Percentiles rank a stretch among this genome's conserved stretches.
Conservation (phyloP, 78 protist species). For the Bodo saltans region DNA sequence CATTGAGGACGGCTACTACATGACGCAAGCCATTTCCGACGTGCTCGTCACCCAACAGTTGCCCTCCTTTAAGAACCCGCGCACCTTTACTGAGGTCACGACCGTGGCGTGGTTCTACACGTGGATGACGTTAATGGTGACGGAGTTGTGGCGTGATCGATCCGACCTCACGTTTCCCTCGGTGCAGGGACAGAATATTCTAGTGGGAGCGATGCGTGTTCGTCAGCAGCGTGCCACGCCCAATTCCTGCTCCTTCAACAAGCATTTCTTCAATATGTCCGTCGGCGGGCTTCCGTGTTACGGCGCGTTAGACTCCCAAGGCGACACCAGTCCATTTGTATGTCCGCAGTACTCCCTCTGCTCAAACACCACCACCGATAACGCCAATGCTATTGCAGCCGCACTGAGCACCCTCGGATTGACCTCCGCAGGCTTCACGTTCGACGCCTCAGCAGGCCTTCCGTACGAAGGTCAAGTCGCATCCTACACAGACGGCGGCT, state of each 20-base stretch:
- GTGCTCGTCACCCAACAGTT: background rate
- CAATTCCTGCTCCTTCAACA: conserved; percentile 23
- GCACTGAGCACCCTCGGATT: background rate
- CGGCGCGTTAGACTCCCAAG: background rate
- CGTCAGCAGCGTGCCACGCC: background rate
- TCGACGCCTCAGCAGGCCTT: background rate
- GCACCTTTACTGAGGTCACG: background rate
- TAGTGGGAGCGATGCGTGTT: conserved; percentile 9
- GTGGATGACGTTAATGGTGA: background rate
- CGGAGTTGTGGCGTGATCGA: background rate
- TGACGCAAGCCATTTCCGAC: background rate
- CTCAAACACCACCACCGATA: background rate
- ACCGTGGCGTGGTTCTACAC: background rate
- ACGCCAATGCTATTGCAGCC: too few species aligned
- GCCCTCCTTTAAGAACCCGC: background rate
- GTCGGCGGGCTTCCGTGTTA: background rate
- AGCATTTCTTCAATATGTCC: background rate
- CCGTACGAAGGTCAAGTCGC: background rate
- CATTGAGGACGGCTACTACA: conserved; percentile 13
- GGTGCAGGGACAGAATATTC: background rate
- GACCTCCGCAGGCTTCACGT: background rate
- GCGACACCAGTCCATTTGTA: background rate
- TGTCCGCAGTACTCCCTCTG: background rate
- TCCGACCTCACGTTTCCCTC: background rate
- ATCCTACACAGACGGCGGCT: conserved; percentile 4